Percentiles rank a stretch among this genome's conserved stretches.
phyloP scores from a whole-genome alignment of 148 eudicot species.

The Dysphania ambrosioides region DNA sequence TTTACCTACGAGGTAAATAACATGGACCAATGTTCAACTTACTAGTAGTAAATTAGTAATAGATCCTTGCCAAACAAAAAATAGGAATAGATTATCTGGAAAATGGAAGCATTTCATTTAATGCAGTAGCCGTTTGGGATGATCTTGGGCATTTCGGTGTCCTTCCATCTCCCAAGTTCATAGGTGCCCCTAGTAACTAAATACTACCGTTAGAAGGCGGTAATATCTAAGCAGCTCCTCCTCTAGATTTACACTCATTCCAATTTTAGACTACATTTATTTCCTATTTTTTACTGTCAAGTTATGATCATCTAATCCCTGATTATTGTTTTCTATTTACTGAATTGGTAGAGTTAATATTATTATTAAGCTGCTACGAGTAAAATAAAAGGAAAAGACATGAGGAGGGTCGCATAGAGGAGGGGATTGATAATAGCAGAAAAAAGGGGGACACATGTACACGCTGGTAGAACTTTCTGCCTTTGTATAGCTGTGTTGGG shows the following conservation, averaged over 20 bases:
- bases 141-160: too few species aligned
- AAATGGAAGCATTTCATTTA: too few species aligned
- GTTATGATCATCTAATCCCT: too few species aligned
- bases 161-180: background rate
- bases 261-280: too few species aligned
- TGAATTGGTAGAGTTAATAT: too few species aligned
- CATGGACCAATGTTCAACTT: background rate
- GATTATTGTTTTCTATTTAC: background rate
- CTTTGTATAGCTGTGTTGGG: background rate
- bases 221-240: background rate
- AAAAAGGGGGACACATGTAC: constrained; percentile 15
- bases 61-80: too few species aligned
- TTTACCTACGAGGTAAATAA: background rate
- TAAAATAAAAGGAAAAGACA: background rate
- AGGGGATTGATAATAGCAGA: constrained; percentile 1
- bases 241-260: background rate
- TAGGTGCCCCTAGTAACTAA: too few species aligned
- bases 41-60: too few species aligned
- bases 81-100: too few species aligned
- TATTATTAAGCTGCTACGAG: too few species aligned
- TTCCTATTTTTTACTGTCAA: too few species aligned
- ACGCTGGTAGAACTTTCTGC: constrained; percentile 1
- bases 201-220: background rate
- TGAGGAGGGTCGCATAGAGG: background rate
- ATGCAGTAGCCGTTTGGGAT: background rate